A percentile compares a stretch with the other conserved stretches of the same genome.
These are phyloP conservation scores for Huiozyma naganishii DNA, from an alignment of 805 yeast genomes.

Conservation along the genomic window DNA sequence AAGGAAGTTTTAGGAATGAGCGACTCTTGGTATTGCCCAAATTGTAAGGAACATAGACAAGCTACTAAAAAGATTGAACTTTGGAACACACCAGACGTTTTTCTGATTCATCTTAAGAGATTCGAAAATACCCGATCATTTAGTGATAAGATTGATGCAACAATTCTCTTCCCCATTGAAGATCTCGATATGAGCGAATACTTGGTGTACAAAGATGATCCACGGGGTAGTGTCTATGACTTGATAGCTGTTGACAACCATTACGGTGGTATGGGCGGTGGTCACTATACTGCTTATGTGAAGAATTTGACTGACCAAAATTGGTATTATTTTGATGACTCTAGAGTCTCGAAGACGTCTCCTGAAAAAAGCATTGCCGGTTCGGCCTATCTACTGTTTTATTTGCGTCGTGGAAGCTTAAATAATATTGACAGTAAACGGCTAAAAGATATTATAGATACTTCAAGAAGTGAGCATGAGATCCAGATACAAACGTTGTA, in stretches of 20 bases:
- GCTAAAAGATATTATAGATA: conserved; percentile 31
- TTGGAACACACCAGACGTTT: conserved; percentile 89
- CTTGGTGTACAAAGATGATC: conserved; percentile 30
- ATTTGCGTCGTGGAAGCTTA: conserved; percentile 40
- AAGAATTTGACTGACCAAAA: conserved; percentile 62
- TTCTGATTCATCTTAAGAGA: conserved; percentile 82
- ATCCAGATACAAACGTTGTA: conserved; percentile 13
- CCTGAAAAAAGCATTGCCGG: conserved; percentile 56
- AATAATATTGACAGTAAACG: conserved; percentile 37
- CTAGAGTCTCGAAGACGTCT: conserved; percentile 51
- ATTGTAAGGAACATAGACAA: conserved; percentile 77
- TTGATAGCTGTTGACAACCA: conserved; percentile 91
- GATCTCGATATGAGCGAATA: conserved; percentile 64
- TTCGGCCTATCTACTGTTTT: conserved; percentile 82
- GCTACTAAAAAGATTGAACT: conserved; percentile 86
- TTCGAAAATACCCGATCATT: conserved; percentile 76
- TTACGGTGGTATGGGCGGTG: conserved; percentile 93
- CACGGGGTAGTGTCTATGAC: conserved; percentile 49
- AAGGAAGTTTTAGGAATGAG: conserved; percentile 81
- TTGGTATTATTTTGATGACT: conserved; percentile 90
- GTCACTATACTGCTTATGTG: conserved; percentile 89
- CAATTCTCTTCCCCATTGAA: conserved; percentile 79
- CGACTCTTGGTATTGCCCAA: conserved; percentile 90
- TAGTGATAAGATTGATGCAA: conserved; percentile 79
- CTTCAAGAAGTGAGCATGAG: conserved; percentile 31